Evolutionary conservation across 73 alveolate species (phyloP), one percentile per base, ranked within the genome.

Genomic region (Effrenium voratum): DNA sequence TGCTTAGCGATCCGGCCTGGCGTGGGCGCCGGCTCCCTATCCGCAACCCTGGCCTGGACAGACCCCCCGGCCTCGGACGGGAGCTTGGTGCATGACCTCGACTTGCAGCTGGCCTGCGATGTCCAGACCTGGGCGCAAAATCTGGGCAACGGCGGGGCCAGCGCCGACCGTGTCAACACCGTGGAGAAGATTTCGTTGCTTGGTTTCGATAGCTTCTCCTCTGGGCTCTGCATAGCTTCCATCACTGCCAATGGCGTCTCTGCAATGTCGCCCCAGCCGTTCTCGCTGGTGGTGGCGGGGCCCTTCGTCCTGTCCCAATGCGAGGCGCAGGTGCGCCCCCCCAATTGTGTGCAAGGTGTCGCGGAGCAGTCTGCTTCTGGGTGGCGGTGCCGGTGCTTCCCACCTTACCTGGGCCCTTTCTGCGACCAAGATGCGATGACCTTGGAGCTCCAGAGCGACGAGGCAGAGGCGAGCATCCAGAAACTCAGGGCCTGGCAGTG

Each of bases 31-130:
- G 88, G 44, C 2, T 77, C 88, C 2, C 15, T 82, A 73, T 46
- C 92, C 75, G 15, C 49, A 1, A 41, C 73, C 52, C 49, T 82
- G 50, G 92, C 92, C 12, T 82, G 92, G 92, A 82, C 92, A 2
- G 92, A 82, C 49, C 92, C 92, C 16, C 92, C 92, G 0, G 46
- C 92, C 24, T 34, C n/a, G 22, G 92, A 82, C 49, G 92, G 92
- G 24, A 22, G 70, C 13, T 82, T 82, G 73, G 92, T 82, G 26
- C 92, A 82, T 49, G 92, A 82, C 41, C 36, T 82, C 75, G 75
- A 82, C 49, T 26, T 82, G 50, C 50, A 82, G 28, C 75, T 82
- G 75, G 36, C 10, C 12, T 82, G 92, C 50, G 92, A 82, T 34
- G 92, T 82, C n/a, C 49, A 72, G 68, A 82, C 26, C 92, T 82